Base-by-base conservation (phyloP, 1,284 basidiomycete genomes). In the Rhodotorula sp. region DNA sequence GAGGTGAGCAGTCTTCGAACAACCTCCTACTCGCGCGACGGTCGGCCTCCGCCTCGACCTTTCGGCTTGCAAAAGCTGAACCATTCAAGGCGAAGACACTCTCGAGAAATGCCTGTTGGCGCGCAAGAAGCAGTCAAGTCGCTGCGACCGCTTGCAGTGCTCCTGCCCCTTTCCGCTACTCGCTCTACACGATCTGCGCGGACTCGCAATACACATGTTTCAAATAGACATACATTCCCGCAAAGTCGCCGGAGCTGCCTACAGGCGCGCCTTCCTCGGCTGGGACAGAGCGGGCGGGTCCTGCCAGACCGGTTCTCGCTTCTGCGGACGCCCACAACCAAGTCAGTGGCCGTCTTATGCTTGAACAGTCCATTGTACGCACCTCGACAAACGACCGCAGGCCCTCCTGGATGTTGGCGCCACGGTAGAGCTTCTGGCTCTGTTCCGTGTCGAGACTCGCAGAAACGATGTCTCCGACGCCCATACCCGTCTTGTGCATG, bases 321-420 rank as follows among this genome's bases (percentile, higher is more conserved):
- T 59, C 64, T 65, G 64, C 13, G 1, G 20, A n/a, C 7, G 30
- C 5, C 0, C 16, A 16, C 10, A 5, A 40, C 26, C 9, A 20
- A 7, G 59, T 24, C 18, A 46, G 51, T 26, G 0, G 7, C 5
- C 13, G 11, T 4, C 16, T 4, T 9, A 8, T 7, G 2, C 6
- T 9, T 24, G 2, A 26, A 11, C 55, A 28, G 11, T n/a, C 6
- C 31, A 13, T 3, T 15, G 10, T 16, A 71, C 81, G 72, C 76
- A 84, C 83, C 77, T 84, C 81, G 57, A 78, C 77, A 73, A 85
- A 85, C 11, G 83, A 81, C 69, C 75, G 66, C 16, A 85, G 77
- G 4, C 85, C 84, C 76, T 86, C 84, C 82, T 88, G 87, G 77
- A 92, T 87, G 77, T 94, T 92, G 52, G 83, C 81, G 44, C 90